Conservation (phyloP, 352 stramenopile species). For the Phytophthora aleatoria region DNA sequence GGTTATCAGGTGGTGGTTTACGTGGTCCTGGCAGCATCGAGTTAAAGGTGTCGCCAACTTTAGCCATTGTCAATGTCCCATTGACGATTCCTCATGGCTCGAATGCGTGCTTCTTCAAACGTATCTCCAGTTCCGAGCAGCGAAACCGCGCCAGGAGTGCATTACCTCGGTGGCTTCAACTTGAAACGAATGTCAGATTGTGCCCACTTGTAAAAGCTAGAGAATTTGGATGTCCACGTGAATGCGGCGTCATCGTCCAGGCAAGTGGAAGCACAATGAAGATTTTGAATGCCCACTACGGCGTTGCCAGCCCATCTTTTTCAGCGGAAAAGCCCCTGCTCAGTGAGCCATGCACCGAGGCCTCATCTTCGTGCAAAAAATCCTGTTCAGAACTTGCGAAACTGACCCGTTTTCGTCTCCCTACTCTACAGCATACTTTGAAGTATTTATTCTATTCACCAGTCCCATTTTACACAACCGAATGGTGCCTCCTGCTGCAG, state of each 20-base stretch:
- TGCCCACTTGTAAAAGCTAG: too few relatives aligned
- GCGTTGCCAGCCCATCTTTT: background rate
- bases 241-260: too few relatives aligned
- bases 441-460: background rate
- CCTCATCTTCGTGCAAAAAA: background rate
- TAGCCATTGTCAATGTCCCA: background rate
- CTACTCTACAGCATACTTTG: background rate
- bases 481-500: background rate
- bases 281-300: too few relatives aligned
- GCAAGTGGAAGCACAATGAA: too few relatives aligned
- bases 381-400: background rate
- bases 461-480: background rate
- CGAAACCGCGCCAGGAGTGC: background rate
- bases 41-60: background rate
- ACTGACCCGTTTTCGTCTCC: background rate
- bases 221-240: too few relatives aligned
- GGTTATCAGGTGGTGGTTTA: background rate
- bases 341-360: background rate
- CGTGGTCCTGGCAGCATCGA: background rate
- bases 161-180: too few relatives aligned
- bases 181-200: too few relatives aligned
- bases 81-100: background rate
- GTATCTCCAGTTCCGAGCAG: background rate
- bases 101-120: background rate
- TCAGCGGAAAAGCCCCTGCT: background rate